Evolutionary conservation across 176 grass and related monocot species (phyloP).

Genomic region (Carex scoparia): DNA sequence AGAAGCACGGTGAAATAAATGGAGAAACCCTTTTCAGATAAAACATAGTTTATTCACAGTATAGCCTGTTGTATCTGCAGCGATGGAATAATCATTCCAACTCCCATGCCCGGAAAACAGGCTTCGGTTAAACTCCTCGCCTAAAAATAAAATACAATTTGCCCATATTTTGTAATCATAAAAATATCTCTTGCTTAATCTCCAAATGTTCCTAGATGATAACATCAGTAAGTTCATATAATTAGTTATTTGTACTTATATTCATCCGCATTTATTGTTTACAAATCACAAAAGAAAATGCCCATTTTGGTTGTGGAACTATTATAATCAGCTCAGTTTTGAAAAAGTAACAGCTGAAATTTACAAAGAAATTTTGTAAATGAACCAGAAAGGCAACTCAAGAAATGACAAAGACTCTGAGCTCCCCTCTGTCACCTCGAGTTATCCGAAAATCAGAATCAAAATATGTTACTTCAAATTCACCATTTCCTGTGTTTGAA

Average conservation of each 20-base stretch:
- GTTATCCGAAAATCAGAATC: constrained; percentile 75
- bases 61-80: no score
- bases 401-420: constrained; percentile 86
- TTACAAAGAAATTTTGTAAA: not conserved
- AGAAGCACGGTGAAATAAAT: no score
- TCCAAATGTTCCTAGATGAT: not conserved
- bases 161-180: not conserved
- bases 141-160: not conserved
- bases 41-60: no score
- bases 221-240: not conserved
- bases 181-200: not conserved
- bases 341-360: not conserved
- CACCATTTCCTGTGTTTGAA: constrained; percentile 68
- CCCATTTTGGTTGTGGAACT: not conserved
- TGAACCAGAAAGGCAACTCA: constrained; percentile 20
- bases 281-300: not conserved
- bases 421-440: constrained; percentile 68
- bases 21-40: no score
- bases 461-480: constrained; percentile 88
- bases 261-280: not conserved
- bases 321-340: not conserved
- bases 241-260: not conserved
- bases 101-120: no score
- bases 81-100: no score
- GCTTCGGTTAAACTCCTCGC: no score